Conservation (phyloP, 768 basidiomycete species). For the Rhizopogon roseolus region DNA sequence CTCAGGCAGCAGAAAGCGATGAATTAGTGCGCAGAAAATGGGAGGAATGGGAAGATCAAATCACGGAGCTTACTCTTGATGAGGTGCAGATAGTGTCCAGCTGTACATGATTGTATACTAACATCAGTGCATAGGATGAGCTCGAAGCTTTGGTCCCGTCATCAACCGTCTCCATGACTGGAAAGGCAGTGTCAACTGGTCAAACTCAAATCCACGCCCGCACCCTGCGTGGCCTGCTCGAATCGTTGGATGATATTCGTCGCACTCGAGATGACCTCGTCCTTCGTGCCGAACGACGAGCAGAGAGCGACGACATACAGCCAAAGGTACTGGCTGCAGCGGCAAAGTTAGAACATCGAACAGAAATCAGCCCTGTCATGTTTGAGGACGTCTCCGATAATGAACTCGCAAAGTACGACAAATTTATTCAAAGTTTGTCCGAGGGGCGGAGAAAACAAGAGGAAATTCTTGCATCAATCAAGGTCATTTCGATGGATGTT, state of each 20-base stretch:
- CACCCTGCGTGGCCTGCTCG: constrained; percentile 67
- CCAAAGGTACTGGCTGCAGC: constrained; percentile 63
- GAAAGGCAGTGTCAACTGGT: constrained; percentile 30
- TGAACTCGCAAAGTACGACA: constrained; percentile 79
- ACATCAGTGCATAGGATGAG: constrained; percentile 40
- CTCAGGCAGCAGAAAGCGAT: constrained; percentile 72
- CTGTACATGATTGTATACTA: constrained; percentile 1
- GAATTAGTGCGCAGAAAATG: constrained; percentile 75
- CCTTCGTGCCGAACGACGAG: constrained; percentile 55
- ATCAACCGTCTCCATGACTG: constrained; percentile 40
- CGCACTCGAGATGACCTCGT: constrained; percentile 58
- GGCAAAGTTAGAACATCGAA: constrained; percentile 57
- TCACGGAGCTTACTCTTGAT: constrained; percentile 67
- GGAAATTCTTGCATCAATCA: constrained; percentile 58
- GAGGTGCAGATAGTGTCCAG: constrained; percentile 30
- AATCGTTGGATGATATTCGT: constrained; percentile 72
- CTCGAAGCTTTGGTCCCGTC: constrained; percentile 68
- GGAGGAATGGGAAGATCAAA: constrained; percentile 79
- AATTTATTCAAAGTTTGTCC: constrained; percentile 57
- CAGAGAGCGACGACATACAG: constrained; percentile 69
- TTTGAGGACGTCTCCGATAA: constrained; percentile 82
- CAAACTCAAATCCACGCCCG: constrained; percentile 62
- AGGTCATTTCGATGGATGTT: constrained; percentile 41
- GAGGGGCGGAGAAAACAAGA: constrained; percentile 57
- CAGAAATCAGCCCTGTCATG: constrained; percentile 76